Conservation (phyloP, 306 rosid genomes). For the Dalbergia oliveri region DNA sequence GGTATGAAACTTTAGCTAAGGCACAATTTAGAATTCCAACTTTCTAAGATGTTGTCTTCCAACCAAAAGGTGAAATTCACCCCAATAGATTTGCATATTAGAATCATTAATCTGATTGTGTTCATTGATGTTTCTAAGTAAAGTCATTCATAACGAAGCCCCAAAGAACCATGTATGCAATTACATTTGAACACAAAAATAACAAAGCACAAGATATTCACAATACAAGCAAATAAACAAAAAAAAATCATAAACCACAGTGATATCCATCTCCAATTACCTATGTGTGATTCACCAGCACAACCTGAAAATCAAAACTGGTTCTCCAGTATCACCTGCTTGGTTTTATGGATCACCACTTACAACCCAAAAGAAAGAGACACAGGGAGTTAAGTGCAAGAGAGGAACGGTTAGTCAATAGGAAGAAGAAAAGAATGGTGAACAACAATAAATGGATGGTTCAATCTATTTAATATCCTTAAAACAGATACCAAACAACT, state of each 20-base stretch:
- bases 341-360: constrained; percentile 24
- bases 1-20: not conserved
- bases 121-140: not conserved
- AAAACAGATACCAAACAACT: constrained; percentile 55
- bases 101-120: constrained; percentile 7
- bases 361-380: constrained; percentile 34
- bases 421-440: not conserved
- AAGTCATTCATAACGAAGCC: not conserved
- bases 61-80: not conserved
- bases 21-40: constrained; percentile 1
- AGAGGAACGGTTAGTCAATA: constrained; percentile 14
- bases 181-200: not conserved
- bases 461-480: constrained; percentile 53
- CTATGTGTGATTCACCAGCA: not conserved
- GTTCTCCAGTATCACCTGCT: not conserved
- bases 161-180: constrained; percentile 17
- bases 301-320: not conserved
- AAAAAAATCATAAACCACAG: not conserved
- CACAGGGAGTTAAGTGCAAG: constrained; percentile 13
- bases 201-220: not conserved
- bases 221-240: not conserved
- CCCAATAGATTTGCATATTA: not conserved
- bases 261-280: constrained; percentile 15
- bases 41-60: not conserved
- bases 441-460: constrained; percentile 53